Base-by-base conservation (phyloP, 2,329 filamentous ascomycete genomes). In the Talaromyces sp. region DNA sequence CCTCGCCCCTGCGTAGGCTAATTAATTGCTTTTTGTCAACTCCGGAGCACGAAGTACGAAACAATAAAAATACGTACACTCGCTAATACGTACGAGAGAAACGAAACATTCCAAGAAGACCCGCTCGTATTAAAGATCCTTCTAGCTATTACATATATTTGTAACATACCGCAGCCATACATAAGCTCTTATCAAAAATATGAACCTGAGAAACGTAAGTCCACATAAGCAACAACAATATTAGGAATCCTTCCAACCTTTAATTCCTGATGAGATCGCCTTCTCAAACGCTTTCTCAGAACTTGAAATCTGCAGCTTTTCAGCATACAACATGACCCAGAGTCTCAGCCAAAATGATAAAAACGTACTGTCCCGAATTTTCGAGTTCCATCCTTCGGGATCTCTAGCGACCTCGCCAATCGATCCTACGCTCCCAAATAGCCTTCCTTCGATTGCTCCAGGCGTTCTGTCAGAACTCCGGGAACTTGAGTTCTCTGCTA, bases 301-400 rank as follows among this genome's bases (percentile, higher is more conserved):
- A 14, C 35, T 38, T n/a, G 35, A 8, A 38, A n/a, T 17, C 35
- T n/a, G 6, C 35, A 6, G 35, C 14, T n/a, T 38, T 21, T 46
- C 43, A 46, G 43, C 11, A 19, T 9, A 4, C 41, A 46, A 46
- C 24, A 46, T 46, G 43, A 10, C 54, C 82, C 41, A 46, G 19
- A 46, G 9, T 8, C 43, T 46, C 11, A 46, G 43, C 43, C 43
- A 24, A 19, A 46, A 46, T 17, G 43, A 46, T 7, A 24, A 46
- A 46, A 46, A 46, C 43, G 43, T 46, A 6, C 43, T 46, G 19
- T 19, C 43, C 11, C 43, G 43, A 24, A 46, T 46, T 24, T 46
- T 46, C 21, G 43, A 46, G n/a, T 21, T 19, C 24, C 43, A 46
- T 24, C 43, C 43, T 13, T 46, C 43, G 9, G 43, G 43, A 21